Evolutionary conservation across 2,329 filamentous ascomycete genomes (phyloP).

Genomic region (Cadophora sp.): DNA sequence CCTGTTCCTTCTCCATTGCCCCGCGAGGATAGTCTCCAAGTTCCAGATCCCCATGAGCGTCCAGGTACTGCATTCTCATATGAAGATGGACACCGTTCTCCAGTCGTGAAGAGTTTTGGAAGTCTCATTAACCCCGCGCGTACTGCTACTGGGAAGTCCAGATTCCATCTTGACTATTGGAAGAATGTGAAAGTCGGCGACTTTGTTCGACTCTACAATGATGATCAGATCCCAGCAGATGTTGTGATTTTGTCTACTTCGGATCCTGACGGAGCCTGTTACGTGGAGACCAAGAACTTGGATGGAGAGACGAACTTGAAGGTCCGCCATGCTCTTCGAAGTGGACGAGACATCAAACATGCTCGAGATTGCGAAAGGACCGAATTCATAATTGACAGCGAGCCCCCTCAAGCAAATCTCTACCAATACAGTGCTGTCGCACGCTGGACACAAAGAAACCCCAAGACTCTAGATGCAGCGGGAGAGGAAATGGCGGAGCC

Average conservation of each 20-base stretch:
- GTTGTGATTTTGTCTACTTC: constrained; percentile 92
- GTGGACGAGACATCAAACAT: constrained; percentile 81
- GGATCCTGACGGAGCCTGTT: constrained; percentile 92
- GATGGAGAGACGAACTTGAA: constrained; percentile 98
- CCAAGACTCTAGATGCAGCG: constrained; percentile 65
- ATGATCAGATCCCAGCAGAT: constrained; percentile 94
- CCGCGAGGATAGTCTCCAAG: constrained; percentile 44
- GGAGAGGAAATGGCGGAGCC: constrained; percentile 86
- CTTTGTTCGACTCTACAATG: constrained; percentile 94
- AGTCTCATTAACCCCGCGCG: constrained; percentile 77
- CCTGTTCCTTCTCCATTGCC: constrained; percentile 85
- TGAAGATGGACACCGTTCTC: constrained; percentile 48
- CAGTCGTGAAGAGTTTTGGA: constrained; percentile 59
- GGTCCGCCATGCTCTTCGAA: constrained; percentile 88
- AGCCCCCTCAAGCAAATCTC: constrained; percentile 88
- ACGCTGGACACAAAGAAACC: constrained; percentile 80
- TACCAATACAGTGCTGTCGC: constrained; percentile 94
- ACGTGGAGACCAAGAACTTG: constrained; percentile 97
- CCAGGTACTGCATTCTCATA: constrained; percentile 48
- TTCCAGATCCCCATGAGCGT: constrained; percentile 44
- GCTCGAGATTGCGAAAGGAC: constrained; percentile 91
- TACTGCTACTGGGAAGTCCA: constrained; percentile 70
- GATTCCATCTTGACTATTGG: constrained; percentile 94
- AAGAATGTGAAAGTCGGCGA: constrained; percentile 95
- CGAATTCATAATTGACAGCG: constrained; percentile 88